Base-by-base conservation (phyloP, 805 yeast genomes). In the Starmerella apis region DNA sequence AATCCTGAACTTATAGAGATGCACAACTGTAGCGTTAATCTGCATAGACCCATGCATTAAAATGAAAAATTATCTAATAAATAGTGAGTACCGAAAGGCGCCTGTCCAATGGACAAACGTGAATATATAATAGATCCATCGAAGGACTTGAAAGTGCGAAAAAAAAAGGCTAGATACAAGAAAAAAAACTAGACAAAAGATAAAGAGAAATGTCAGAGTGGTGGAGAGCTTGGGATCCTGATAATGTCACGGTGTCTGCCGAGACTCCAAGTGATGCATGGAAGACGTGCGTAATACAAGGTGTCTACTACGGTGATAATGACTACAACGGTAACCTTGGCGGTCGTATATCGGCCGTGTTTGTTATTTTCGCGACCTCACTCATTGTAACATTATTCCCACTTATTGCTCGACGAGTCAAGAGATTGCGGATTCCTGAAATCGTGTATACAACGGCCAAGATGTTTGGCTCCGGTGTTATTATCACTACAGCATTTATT, bases 381-480 rank as follows among this genome's bases (percentile, higher is more conserved):
- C 66, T 74, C 1, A 57, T 74, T 42, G 63, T 62, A 16, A 68
- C 72, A 57, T 74, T 54, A 47, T 78, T 65, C 78, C 84, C 59
- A 53, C 68, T 59, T 19, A 59, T 64, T 13, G 59, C 70, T 16
- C 44, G 50, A 42, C 53, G 58, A 13, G 39, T 56, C 47, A 55
- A 56, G 43, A 32, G 61, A 51, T 19, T 66, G 45, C 53, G 57
- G 13, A 55, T 66, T 43, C 70, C 66, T 8, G 56, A 53, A n/a
- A 46, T 50, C 20, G 62, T 57, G 62, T 77, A 63, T 50, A 27
- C 56, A 13, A 55, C 63, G 32, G 67, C 68, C 22, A 53, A 64
- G 25, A 75, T 71, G 67, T 81, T 81, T 58, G 90, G 90, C 58
- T 74, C 86, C 3, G 90, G 90, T 47, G 88, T 82, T 43, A 82